A percentile compares a stretch with the other conserved stretches of the same genome.
Evolutionary conservation across 768 basidiomycete genomes (phyloP).

Genomic region (Psilocybe cubensis): DNA sequence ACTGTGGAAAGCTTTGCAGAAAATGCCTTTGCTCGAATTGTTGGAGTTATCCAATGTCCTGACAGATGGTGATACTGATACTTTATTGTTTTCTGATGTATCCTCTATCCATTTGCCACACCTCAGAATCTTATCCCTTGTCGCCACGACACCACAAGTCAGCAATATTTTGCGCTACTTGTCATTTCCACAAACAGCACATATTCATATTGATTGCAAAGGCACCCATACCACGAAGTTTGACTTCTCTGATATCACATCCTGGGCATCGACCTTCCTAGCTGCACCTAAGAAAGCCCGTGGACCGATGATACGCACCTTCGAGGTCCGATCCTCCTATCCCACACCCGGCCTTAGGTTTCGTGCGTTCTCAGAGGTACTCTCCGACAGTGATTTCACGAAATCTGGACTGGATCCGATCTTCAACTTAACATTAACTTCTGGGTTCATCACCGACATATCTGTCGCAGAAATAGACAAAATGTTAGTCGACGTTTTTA

Average conservation of each 20-base stretch:
- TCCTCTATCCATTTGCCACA: neutral
- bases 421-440: neutral
- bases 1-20: neutral
- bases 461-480: neutral
- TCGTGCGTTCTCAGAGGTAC: neutral
- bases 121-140: neutral
- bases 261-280: neutral
- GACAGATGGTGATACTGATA: neutral
- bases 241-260: slow-evolving; percentile 2
- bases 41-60: slow-evolving; percentile 3
- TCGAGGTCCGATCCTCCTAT: neutral
- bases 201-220: neutral
- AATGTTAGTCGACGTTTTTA: neutral
- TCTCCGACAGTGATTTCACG: neutral
- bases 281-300: neutral
- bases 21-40: slow-evolving; percentile 3
- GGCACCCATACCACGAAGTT: neutral
- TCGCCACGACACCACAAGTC: neutral
- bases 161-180: slow-evolving; percentile 1
- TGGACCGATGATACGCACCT: neutral
- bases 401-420: neutral
- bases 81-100: neutral
- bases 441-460: neutral
- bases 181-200: slow-evolving; percentile 4
- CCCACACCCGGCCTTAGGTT: neutral